These are phyloP conservation scores for Phytophthora brassicae DNA, from an alignment of 352 stramenopile species.

Conservation along the genomic window DNA sequence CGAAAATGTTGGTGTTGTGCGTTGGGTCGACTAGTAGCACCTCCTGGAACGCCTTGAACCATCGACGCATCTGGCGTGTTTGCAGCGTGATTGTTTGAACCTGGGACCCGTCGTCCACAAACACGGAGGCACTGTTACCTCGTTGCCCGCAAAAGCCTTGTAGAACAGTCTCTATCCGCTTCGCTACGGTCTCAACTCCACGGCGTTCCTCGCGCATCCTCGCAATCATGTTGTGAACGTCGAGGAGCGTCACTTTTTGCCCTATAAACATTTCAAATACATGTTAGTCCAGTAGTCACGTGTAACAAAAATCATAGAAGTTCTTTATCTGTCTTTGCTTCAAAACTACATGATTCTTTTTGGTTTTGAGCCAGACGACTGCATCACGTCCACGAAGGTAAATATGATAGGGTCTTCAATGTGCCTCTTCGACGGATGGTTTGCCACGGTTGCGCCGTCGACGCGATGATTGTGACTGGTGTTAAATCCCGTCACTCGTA, in stretches of 20 bases:
- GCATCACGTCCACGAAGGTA: slow-evolving; percentile 1
- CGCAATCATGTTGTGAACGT: slow-evolving; percentile 8
- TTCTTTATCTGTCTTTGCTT: neutral
- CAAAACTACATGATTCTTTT: slow-evolving; percentile 10
- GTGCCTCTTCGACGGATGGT: neutral
- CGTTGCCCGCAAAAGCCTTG: neutral
- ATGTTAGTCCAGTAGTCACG: neutral
- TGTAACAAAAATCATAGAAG: neutral
- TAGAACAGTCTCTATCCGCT: neutral
- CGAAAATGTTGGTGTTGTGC: slow-evolving; percentile 3
- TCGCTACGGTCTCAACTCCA: neutral
- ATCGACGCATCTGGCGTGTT: slow-evolving; percentile 3
- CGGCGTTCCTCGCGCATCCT: neutral
- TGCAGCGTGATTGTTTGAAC: slow-evolving; percentile 9
- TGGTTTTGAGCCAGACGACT: slow-evolving; percentile 5
- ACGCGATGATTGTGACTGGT: slow-evolving; percentile 7
- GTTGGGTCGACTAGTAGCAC: slow-evolving; percentile 8
- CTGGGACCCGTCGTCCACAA: neutral
- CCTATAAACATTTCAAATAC: neutral
- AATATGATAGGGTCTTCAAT: neutral
- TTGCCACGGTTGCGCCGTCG: neutral
- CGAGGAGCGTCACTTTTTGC: slow-evolving; percentile 1
- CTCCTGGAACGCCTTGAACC: slow-evolving; percentile 14
- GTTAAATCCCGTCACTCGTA: slow-evolving; percentile 2
- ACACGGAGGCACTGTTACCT: slow-evolving; percentile 2